Percentiles rank a stretch among this genome's conserved stretches.
Evolutionary conservation across 805 yeast species (phyloP).

Genomic region (Ogataea glucozyma): DNA sequence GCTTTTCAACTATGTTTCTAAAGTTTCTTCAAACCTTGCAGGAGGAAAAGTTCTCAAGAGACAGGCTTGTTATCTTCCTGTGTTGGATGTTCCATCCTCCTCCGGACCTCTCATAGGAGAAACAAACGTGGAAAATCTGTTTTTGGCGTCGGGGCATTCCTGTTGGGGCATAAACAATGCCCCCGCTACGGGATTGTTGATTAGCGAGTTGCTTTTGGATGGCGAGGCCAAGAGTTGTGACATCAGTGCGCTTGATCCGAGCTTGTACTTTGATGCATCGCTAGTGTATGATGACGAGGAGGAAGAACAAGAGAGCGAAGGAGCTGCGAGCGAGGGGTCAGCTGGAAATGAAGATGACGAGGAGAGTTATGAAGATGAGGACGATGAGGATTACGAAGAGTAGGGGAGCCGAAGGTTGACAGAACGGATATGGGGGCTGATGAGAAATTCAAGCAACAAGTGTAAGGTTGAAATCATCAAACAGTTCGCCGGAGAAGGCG

Average conservation of each 20-base stretch:
- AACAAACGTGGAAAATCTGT: constrained; percentile 79
- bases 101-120: constrained; percentile 95
- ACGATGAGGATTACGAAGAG: constrained; percentile 10
- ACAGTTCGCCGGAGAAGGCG: no score
- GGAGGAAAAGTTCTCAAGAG: constrained; percentile 75
- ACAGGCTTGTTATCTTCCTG: constrained; percentile 96
- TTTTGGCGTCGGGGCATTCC: constrained; percentile 88
- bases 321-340: constrained; percentile 14
- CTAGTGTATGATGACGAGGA: constrained; percentile 37
- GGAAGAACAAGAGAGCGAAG: constrained; percentile 24
- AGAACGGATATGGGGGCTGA: no score
- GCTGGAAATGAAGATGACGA: constrained; percentile 18
- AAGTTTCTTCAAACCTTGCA: constrained; percentile 65
- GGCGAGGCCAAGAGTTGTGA: constrained; percentile 80
- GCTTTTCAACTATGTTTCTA: constrained; percentile 76
- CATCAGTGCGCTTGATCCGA: constrained; percentile 81
- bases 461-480: background rate
- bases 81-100: constrained; percentile 86
- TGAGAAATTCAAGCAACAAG: constrained; percentile 1
- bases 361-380: constrained; percentile 5
- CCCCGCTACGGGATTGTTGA: constrained; percentile 92
- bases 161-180: constrained; percentile 99
- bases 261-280: constrained; percentile 78
- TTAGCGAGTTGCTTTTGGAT: constrained; percentile 84
- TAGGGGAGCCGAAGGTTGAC: no score